These are phyloP conservation scores for Linum lewisii DNA, from an alignment of 345 rosid genomes.

Conservation along the genomic window DNA sequence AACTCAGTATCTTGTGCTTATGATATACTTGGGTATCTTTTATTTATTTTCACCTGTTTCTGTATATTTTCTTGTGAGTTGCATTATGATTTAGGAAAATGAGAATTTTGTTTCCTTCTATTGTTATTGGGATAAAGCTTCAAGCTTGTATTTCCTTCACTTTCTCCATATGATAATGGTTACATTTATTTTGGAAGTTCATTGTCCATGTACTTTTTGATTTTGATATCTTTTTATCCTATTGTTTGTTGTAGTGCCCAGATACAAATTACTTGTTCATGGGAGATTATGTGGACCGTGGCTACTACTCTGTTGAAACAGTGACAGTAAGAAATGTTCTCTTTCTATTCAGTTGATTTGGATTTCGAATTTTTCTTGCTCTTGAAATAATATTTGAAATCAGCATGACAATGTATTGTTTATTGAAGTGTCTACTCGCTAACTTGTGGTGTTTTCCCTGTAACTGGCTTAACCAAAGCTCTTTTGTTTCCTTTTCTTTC, in stretches of 20 bases:
- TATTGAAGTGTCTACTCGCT: too few relatives aligned
- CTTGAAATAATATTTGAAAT: neutral
- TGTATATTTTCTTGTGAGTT: too few relatives aligned
- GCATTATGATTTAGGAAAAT: too few relatives aligned
- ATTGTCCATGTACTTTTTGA: neutral
- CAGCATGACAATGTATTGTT: neutral
- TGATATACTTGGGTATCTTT: too few relatives aligned
- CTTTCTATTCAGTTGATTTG: neutral
- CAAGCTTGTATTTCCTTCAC: too few relatives aligned
- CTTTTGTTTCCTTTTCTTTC: neutral
- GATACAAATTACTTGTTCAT: constrained; percentile 91
- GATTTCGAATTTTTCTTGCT: neutral
- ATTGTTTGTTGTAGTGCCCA: constrained; percentile 53
- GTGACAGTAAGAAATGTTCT: constrained; percentile 54
- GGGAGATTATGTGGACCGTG: constrained; percentile 98
- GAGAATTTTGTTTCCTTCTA: too few relatives aligned
- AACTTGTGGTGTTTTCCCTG: too few relatives aligned
- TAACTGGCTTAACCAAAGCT: neutral
- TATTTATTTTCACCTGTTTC: too few relatives aligned
- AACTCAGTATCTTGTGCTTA: too few relatives aligned
- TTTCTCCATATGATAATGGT: too few relatives aligned
- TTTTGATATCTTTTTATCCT: constrained; percentile 4
- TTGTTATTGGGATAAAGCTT: too few relatives aligned
- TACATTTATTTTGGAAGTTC: too few relatives aligned
- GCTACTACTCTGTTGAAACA: constrained; percentile 95